These are phyloP conservation scores for Auricularia heimuer DNA, from an alignment of 768 basidiomycete species.

Conservation along the genomic window DNA sequence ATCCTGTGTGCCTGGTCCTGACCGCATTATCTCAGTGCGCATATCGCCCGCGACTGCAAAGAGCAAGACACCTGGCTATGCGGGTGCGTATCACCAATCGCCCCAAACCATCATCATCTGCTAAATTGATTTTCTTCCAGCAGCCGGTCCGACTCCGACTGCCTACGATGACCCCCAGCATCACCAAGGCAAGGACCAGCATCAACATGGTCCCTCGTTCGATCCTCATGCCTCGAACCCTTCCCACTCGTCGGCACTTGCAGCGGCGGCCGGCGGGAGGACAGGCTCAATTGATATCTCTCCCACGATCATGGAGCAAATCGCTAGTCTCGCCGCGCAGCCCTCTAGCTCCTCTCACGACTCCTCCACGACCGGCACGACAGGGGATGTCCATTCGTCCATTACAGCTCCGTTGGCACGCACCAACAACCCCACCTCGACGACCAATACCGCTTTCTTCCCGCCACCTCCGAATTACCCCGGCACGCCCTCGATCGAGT, in stretches of 20 bases:
- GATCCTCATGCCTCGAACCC: not conserved
- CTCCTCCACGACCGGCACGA: slow-evolving; percentile 20
- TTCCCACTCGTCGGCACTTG: not conserved
- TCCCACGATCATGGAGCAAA: not conserved
- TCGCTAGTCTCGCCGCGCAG: not conserved
- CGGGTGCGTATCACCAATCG: not conserved
- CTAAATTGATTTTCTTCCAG: not conserved
- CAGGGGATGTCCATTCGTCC: slow-evolving; percentile 14
- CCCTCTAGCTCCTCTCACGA: slow-evolving; percentile 7
- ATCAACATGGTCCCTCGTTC: not conserved
- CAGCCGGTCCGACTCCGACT: not conserved
- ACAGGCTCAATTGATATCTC: not conserved
- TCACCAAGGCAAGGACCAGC: not conserved
- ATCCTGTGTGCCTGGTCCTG: not conserved
- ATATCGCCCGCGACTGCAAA: slow-evolving; percentile 86
- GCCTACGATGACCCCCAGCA: not conserved
- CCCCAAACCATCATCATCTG: not conserved
- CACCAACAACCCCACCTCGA: not conserved
- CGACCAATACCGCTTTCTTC: not conserved
- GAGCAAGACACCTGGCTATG: slow-evolving; percentile 31
- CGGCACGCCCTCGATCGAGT: not conserved
- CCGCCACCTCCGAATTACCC: not conserved
- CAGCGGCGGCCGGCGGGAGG: not conserved
- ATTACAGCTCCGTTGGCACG: slow-evolving; percentile 33
- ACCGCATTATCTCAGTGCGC: slow-evolving; percentile 47